Base-by-base conservation (phyloP, 1,284 basidiomycete species). In the Ceratobasidium sp. region DNA sequence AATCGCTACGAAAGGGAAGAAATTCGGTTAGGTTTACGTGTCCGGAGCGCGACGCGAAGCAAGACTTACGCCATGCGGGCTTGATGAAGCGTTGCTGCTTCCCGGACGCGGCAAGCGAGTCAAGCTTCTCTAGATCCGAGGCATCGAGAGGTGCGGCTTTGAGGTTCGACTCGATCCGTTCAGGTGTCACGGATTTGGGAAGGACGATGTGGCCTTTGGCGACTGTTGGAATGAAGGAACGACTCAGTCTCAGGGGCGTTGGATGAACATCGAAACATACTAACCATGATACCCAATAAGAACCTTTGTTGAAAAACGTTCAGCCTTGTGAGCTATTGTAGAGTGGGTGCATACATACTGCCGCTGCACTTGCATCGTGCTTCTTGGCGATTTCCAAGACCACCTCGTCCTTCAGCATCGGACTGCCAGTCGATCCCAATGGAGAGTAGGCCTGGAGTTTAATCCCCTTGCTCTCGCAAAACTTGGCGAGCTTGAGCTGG, bases 361-460 rank as follows among this genome's bases (percentile, higher is more conserved):
- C 90, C 1, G 90, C 84, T 0, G 88, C 84, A 51, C 86, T 82
- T 46, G 91, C 82, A 5, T 81, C 81, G 81, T 92, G 85, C 81
- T 89, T 89, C 76, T 85, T 79, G 4, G 91, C 92, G 74, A 95
- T 86, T 76, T 85, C 84, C n/a, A 83, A 76, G 16, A 93, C 88
- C 19, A 86, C 86, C 66, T 89, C 86, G 80, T 96, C 93, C 19
- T 82, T 81, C 72, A 93, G 82, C n/a, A 96, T 83, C 1, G 92
- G 91, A 2, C 87, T 86, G 77, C 86, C 85, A 7, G 89, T 88
- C 22, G 91, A 93, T 5, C 94, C 94, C 37, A 95, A 86, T 2
- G 95, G 95, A 9, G 91, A 94, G 82, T 95, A 96, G 0, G 93
- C 93, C 81, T 94, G 87, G 0, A 92, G 84, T 34, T 89, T 82